These are phyloP conservation scores for Spergularia bocconei DNA, from an alignment of 148 eudicot species.

Conservation along the genomic window DNA sequence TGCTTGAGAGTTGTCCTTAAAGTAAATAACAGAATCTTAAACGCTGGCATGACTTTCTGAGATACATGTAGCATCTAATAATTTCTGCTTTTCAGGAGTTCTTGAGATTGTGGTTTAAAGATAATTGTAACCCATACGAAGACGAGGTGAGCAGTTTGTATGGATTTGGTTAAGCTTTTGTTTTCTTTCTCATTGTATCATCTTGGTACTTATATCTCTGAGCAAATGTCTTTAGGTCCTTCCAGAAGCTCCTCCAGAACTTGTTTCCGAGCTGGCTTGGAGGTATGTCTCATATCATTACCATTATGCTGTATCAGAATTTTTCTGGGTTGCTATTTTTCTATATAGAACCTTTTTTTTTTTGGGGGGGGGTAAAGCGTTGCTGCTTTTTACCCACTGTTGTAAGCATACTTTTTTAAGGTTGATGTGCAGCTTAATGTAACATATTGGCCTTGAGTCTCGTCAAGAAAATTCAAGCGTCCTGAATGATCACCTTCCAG, in stretches of 20 bases:
- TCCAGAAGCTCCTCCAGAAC: constrained; percentile 93
- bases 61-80: not conserved
- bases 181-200: not conserved
- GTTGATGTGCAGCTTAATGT: no score
- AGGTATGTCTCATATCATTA: constrained; percentile 46
- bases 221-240: constrained; percentile 50
- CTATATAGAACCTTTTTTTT: no score
- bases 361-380: no score
- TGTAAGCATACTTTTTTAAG: no score
- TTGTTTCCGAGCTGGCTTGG: constrained; percentile 90
- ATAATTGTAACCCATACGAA: constrained; percentile 86
- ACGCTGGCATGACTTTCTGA: not conserved
- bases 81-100: constrained; percentile 60
- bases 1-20: not conserved
- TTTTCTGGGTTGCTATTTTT: not conserved
- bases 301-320: not conserved
- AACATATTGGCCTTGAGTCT: no score
- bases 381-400: no score
- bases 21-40: not conserved
- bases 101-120: constrained; percentile 91
- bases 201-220: not conserved
- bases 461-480: no score
- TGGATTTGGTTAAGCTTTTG: not conserved
- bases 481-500: no score
- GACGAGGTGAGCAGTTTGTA: constrained; percentile 56